These are phyloP conservation scores for Venturia pyrina DNA, from an alignment of 2,329 filamentous ascomycete species.

Conservation along the genomic window DNA sequence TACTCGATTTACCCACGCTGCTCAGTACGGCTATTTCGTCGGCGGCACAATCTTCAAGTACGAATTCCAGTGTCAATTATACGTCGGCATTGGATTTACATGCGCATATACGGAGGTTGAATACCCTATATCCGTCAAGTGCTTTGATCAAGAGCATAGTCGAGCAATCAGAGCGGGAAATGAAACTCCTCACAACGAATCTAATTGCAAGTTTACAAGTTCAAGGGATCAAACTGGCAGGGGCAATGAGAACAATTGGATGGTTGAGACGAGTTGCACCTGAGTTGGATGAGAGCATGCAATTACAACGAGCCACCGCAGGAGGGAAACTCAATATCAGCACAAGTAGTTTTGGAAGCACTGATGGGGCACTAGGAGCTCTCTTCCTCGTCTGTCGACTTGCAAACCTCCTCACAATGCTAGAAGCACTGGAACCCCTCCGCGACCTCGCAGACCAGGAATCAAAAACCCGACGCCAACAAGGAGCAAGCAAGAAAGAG, in stretches of 20 bases:
- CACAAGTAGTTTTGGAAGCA: slow-evolving; percentile 1
- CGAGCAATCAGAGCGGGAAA: slow-evolving; percentile 70
- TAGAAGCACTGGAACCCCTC: slow-evolving; percentile 76
- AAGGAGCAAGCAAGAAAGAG: slow-evolving; percentile 14
- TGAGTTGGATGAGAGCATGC: slow-evolving; percentile 50
- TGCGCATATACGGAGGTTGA: slow-evolving; percentile 81
- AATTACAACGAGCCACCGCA: slow-evolving; percentile 25
- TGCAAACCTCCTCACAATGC: slow-evolving; percentile 65
- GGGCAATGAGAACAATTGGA: slow-evolving; percentile 80
- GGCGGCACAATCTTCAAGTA: slow-evolving; percentile 20
- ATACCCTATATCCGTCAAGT: slow-evolving; percentile 72
- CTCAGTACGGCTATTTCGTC: slow-evolving; percentile 66
- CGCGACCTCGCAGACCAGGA: slow-evolving; percentile 87
- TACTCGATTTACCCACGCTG: slow-evolving; percentile 79
- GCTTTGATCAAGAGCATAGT: slow-evolving; percentile 63
- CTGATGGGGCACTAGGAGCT: slow-evolving; percentile 62
- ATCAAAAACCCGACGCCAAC: slow-evolving; percentile 16
- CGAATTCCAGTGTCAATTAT: slow-evolving; percentile 57
- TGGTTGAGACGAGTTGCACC: slow-evolving; percentile 83
- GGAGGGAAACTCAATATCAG: slow-evolving; percentile 19
- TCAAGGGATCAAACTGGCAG: slow-evolving; percentile 75
- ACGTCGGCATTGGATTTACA: slow-evolving; percentile 83
- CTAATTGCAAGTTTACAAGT: slow-evolving; percentile 68
- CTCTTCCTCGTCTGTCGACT: slow-evolving; percentile 83
- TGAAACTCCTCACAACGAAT: slow-evolving; percentile 79